Base-by-base conservation (phyloP, 352 stramenopile genomes). In the Hyaloperonospora arabidopsidis region DNA sequence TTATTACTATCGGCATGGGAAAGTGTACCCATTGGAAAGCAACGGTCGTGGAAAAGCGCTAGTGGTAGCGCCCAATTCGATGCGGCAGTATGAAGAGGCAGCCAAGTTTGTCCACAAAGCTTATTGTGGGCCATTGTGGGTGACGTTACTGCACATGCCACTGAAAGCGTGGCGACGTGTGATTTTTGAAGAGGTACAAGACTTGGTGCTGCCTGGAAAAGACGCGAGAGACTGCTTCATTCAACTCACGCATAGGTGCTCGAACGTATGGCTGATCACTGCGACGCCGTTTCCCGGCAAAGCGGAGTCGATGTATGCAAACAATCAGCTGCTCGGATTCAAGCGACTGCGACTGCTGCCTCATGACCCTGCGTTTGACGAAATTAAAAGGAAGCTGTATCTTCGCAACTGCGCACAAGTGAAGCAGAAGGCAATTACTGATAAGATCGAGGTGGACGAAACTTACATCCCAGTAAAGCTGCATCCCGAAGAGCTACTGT, bases 371-470 rank as follows among this genome's bases (percentile, higher is more conserved):
- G 84, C 82, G 2, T 95, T 95, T 59, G 82, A 95, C 36, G 79
- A 84, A 45, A 93, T 95, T 58, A 95, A 95, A 59, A 63, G 80
- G 17, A 91, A 93, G 45, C 64, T 95, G 8, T 95, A 93, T 64
- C 72, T 95, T 25, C 77, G 82, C 28, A 90, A 88, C 52, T 90
- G 80, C 29, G 84, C 83, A 15, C 79, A 90, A 54, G 82, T 93
- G 12, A 82, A 88, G 43, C 72, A 87, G 48, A 73, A 88, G 53
- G 84, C 77, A 38, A 89, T 95, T 55, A 87, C 78, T 0, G 81
- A 76, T 54, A 84, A 86, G 52, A 85, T 91, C 52, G 66, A 64
- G 19, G 69, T 95, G 34, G 71, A 76, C 15, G 72, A 89, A 56
- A 89, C 73, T 15, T 89, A 89, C 53, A 77, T 89, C 19, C 83